phyloP scores from a whole-genome alignment of 805 yeast genomes.

The Komagataella mondaviorum region DNA sequence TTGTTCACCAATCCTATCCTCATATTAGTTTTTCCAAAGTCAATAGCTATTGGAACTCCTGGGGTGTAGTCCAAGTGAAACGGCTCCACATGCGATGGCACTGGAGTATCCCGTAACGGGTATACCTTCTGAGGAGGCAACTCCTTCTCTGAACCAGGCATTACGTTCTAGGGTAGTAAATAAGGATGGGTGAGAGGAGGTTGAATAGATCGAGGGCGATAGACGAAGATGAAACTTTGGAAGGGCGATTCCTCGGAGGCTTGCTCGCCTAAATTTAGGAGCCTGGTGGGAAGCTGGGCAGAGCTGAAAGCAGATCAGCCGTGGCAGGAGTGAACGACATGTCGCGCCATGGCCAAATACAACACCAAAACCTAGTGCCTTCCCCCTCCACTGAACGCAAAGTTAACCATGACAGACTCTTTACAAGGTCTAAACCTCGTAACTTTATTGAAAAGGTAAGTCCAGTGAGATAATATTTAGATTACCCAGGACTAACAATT shows the following conservation, averaged over 20 bases:
- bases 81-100: constrained; percentile 28
- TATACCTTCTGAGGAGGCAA: constrained; percentile 28
- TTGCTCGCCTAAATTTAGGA: no score
- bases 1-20: constrained; percentile 45
- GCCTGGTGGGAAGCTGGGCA: not conserved
- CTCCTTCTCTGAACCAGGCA: constrained; percentile 7
- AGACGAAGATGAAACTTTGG: not conserved
- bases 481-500: constrained; percentile 3
- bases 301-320: not conserved
- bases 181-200: not conserved
- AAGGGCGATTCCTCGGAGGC: not conserved
- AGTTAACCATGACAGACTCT: not conserved
- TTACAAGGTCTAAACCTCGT: constrained; percentile 75
- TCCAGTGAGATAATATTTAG: constrained; percentile 1
- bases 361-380: not conserved
- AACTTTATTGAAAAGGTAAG: constrained; percentile 57
- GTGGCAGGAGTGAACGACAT: not conserved
- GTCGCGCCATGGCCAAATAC: not conserved
- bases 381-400: not conserved
- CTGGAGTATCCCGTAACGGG: constrained; percentile 25
- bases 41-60: constrained; percentile 75
- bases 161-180: not conserved
- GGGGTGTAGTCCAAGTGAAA: constrained; percentile 31
- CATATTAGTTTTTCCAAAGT: constrained; percentile 57
- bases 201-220: not conserved